Evolutionary conservation across 257 asterid genomes (phyloP).

Genomic region (Petunia secreta): DNA sequence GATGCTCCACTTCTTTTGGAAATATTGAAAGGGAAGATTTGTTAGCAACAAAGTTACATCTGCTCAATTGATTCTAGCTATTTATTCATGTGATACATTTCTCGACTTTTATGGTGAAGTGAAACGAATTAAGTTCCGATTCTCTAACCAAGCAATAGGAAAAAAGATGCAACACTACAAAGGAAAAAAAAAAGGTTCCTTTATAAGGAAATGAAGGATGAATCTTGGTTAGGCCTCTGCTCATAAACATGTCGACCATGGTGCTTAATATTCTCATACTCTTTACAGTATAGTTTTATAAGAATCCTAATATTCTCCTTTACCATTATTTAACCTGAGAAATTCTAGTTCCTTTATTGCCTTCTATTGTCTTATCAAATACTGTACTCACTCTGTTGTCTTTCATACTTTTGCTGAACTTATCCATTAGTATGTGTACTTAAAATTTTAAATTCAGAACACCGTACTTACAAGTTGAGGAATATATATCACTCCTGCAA

Average conservation of each 20-base stretch:
- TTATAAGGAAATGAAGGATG: neutral
- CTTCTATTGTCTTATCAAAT: neutral
- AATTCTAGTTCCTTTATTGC: neutral
- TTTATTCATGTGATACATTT: neutral
- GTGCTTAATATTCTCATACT: conserved; percentile 25
- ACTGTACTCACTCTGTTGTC: neutral
- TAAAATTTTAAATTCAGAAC: neutral
- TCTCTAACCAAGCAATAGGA: neutral
- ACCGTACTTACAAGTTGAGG: neutral
- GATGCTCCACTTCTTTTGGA: neutral
- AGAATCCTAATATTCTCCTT: neutral
- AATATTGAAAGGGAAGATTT: conserved; percentile 20
- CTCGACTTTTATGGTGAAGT: neutral
- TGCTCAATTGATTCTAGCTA: neutral
- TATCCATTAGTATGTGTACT: neutral
- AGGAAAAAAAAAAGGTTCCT: neutral
- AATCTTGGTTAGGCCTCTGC: conserved; percentile 16
- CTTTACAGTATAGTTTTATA: neutral
- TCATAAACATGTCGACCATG: conserved; percentile 4
- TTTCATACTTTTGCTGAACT: conserved; percentile 14
- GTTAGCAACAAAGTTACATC: neutral
- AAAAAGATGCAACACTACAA: conserved; percentile 15
- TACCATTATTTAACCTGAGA: neutral
- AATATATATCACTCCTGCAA: neutral
- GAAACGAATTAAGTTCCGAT: neutral